These are phyloP conservation scores for Leptographium radiaticola DNA, from an alignment of 2,329 filamentous ascomycete genomes.

Conservation along the genomic window DNA sequence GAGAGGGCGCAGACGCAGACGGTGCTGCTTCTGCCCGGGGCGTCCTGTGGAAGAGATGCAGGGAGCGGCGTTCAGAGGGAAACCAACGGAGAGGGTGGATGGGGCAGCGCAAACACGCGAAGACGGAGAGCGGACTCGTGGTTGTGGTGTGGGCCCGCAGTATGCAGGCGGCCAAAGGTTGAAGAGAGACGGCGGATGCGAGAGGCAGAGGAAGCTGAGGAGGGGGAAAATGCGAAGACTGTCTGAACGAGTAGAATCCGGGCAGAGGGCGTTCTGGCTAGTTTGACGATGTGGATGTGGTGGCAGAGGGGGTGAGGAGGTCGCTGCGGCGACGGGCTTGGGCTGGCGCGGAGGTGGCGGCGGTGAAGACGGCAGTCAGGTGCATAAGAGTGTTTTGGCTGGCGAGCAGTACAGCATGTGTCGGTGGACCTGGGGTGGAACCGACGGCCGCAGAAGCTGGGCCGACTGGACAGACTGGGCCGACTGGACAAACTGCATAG, in stretches of 20 bases:
- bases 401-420: neutral
- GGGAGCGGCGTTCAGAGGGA: neutral
- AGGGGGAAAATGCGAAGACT: neutral
- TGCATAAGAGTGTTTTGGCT: neutral
- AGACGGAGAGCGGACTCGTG: conserved; percentile 2
- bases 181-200: neutral
- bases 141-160: conserved; percentile 5
- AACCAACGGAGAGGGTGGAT: neutral
- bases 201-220: neutral
- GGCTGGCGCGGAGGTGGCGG: neutral
- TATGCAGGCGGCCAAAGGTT: neutral
- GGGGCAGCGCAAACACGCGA: conserved; percentile 2
- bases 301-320: neutral
- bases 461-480: too few species aligned
- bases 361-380: neutral
- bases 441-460: neutral
- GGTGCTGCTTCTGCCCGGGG: conserved; percentile 3
- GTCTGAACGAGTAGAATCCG: neutral
- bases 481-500: too few species aligned
- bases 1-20: conserved; percentile 3
- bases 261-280: neutral
- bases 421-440: neutral
- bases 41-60: neutral
- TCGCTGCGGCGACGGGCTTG: neutral
- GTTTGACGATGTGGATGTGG: too few species aligned